Base-by-base conservation (phyloP, 345 rosid species). In the Eutrema japonicum region DNA sequence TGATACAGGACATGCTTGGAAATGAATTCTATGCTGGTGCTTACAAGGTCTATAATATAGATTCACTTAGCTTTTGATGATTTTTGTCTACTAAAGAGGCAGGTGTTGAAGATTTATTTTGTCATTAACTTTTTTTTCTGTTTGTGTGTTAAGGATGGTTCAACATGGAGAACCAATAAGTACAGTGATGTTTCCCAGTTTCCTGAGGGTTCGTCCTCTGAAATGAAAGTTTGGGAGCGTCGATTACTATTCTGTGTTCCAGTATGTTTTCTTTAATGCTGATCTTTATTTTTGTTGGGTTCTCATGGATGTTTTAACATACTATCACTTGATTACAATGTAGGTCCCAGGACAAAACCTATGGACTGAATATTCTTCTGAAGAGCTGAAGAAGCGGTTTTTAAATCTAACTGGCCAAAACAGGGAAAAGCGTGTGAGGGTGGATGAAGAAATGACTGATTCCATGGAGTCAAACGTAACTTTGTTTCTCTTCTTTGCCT, bases 1-100 rank as follows among this genome's bases (percentile, higher is more conserved):
- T 95, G 99, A 80, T 95, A 51, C 99, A 95, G 61, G 99, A 95
- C 74, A 92, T 95, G 97, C 72, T 92, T 84, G 97, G 97, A 51
- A 92, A 92, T 84, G 99, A 92, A 72, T 86, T 95, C 63, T 95
- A 95, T 64, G 96, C 84, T 10, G 99, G 99, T 78, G 93, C 93
- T 76, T 85, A 76, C 61, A 91, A 86, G 91, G 98, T 91, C 55
- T 29, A 16, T 38, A 47, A 47, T 35, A 37, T 52, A 54, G 0
- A 3, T 61, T 22, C 55, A 60, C 41, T 61, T 9, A 0, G 10
- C 8, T 38, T 52, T 53, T 68, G 3, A 4, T 43, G n/a, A 22
- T 46, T 63, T 65, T 3, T 63, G 9, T 65, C 4, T 63, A 11
- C 13, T 8, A 6, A 56, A 32, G 33, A 30, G 4, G 8, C 1